These are phyloP conservation scores for Apiotrichum sp. DNA, from an alignment of 1,284 basidiomycete genomes.

Conservation along the genomic window DNA sequence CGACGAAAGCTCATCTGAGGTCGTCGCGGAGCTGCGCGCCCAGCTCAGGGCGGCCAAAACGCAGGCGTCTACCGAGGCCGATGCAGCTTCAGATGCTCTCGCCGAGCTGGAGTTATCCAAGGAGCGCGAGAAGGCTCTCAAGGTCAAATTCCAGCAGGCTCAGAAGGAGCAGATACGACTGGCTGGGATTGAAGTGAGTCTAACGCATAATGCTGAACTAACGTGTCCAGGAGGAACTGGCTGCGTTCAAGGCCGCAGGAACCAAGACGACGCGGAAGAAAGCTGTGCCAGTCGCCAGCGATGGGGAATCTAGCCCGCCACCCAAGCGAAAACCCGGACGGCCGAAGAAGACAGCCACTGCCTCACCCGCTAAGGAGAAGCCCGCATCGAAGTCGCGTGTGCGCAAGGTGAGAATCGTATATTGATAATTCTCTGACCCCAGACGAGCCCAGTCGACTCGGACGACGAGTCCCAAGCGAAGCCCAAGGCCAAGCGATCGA, in stretches of 20 bases:
- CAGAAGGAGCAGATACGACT: conserved; percentile 26
- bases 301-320: not conserved
- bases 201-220: not conserved
- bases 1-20: conserved; percentile 13
- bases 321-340: conserved; percentile 24
- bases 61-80: conserved; percentile 21
- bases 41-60: conserved; percentile 26
- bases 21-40: conserved; percentile 26
- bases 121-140: conserved; percentile 28
- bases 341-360: conserved; percentile 17
- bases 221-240: conserved; percentile 21
- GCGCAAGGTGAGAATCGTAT: not conserved
- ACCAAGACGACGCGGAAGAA: conserved; percentile 18
- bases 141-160: conserved; percentile 20
- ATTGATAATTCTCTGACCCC: too few relatives aligned
- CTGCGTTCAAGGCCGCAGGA: conserved; percentile 10
- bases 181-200: conserved; percentile 27
- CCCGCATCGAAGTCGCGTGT: not conserved
- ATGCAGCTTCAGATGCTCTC: conserved; percentile 26
- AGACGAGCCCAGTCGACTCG: not conserved
- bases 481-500: conserved; percentile 1
- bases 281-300: conserved; percentile 9
- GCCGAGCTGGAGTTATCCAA: conserved; percentile 29
- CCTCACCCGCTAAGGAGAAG: conserved; percentile 2
- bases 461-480: not conserved